These are phyloP conservation scores for Hypomyces perniciosus DNA, from an alignment of 2,329 filamentous ascomycete species.

Conservation along the genomic window DNA sequence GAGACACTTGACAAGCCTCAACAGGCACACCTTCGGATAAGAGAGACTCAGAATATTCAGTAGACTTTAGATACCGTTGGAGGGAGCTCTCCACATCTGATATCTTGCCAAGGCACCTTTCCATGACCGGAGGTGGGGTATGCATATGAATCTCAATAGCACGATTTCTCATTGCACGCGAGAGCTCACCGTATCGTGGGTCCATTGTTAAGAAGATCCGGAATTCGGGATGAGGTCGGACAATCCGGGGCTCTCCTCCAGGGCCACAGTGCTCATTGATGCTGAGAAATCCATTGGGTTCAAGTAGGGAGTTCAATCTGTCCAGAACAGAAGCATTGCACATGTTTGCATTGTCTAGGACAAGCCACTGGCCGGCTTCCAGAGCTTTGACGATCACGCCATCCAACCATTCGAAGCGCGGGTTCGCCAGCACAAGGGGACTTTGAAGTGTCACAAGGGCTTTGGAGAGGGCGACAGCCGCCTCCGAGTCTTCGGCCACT, in stretches of 20 bases:
- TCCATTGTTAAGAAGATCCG: conserved; percentile 93
- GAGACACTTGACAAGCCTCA: conserved; percentile 28
- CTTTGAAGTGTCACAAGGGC: conserved; percentile 45
- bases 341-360: conserved; percentile 94
- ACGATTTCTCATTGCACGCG: conserved; percentile 92
- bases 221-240: conserved; percentile 80
- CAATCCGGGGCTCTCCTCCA: conserved; percentile 72
- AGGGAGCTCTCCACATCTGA: conserved; percentile 44
- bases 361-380: conserved; percentile 80
- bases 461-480: conserved; percentile 43
- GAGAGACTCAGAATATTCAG: conserved; percentile 25
- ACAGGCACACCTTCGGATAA: conserved; percentile 19
- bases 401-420: conserved; percentile 93
- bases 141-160: conserved; percentile 83
- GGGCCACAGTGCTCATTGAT: conserved; percentile 89
- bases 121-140: conserved; percentile 29
- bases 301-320: conserved; percentile 86
- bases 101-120: conserved; percentile 34
- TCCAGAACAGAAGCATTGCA: conserved; percentile 94
- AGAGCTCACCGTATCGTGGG: conserved; percentile 85
- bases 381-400: conserved; percentile 85
- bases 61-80: conserved; percentile 39
- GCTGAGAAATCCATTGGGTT: conserved; percentile 79
- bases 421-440: conserved; percentile 57
- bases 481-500: conserved; percentile 38